Conservation (phyloP, 176 grass and related monocot genomes). For the Ampelocalamus luodianensis region DNA sequence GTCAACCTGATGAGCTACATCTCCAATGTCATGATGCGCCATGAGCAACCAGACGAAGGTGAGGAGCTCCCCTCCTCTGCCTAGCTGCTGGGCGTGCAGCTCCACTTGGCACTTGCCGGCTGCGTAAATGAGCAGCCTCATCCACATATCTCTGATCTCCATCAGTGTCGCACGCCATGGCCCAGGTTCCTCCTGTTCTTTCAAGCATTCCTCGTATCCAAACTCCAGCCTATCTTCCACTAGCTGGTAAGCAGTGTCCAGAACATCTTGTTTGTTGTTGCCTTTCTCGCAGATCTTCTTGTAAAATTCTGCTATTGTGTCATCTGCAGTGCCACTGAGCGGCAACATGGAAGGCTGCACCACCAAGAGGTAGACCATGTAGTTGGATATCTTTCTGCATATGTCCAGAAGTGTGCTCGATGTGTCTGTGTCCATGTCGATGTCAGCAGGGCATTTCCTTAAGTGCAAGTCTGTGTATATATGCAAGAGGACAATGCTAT, state of each 20-base stretch:
- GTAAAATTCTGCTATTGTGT: not conserved
- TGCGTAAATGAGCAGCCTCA: not conserved
- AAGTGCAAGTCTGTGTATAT: not conserved
- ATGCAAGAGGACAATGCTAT: not conserved
- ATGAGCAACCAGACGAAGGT: constrained; percentile 26
- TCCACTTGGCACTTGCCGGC: constrained; percentile 13
- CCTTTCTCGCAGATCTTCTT: constrained; percentile 9
- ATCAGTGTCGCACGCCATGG: not conserved
- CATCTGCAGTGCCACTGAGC: not conserved
- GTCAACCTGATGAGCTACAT: not conserved
- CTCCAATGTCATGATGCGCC: constrained; percentile 12
- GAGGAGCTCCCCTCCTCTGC: constrained; percentile 18
- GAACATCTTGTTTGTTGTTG: not conserved
- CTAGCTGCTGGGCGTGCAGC: not conserved
- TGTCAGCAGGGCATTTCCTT: not conserved
- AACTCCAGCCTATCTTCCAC: constrained; percentile 25
- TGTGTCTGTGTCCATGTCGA: not conserved
- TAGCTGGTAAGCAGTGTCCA: not conserved
- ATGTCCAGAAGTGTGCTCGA: not conserved
- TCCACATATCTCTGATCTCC: constrained; percentile 22
- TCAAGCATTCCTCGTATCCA: constrained; percentile 31
- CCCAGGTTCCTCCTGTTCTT: not conserved
- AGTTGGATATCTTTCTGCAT: not conserved
- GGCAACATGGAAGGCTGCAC: not conserved
- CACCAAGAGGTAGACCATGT: constrained; percentile 14